These are phyloP conservation scores for Trametes meyenii DNA, from an alignment of 768 basidiomycete genomes.

Conservation along the genomic window DNA sequence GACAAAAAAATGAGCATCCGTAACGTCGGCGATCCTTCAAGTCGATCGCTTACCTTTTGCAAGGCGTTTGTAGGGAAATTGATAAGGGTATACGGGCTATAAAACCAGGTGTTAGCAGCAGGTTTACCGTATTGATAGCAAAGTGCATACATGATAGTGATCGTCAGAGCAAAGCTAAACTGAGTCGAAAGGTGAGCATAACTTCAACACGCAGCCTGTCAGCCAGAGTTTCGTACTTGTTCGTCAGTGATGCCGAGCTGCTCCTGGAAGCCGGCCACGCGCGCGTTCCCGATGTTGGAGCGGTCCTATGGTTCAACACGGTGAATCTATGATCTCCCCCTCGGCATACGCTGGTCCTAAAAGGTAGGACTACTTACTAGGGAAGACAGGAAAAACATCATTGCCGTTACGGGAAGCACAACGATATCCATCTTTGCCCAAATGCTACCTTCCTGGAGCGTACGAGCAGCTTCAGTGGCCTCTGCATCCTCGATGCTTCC, in stretches of 20 bases:
- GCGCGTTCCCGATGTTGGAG: slow-evolving; percentile 14
- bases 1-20: not conserved
- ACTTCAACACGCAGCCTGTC: not conserved
- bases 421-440: slow-evolving; percentile 12
- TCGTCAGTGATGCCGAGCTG: slow-evolving; percentile 6
- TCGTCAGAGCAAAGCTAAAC: slow-evolving; percentile 11
- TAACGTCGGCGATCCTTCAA: not conserved
- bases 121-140: not conserved
- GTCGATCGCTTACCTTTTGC: slow-evolving; percentile 10
- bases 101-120: slow-evolving; percentile 29
- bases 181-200: not conserved
- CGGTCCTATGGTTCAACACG: not conserved
- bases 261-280: slow-evolving; percentile 6
- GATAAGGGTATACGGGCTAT: slow-evolving; percentile 30
- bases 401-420: not conserved
- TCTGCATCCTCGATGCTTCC: not conserved
- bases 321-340: not conserved
- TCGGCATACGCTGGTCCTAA: too few relatives aligned
- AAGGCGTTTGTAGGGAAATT: slow-evolving; percentile 32
- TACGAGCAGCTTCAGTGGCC: not conserved
- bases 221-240: not conserved
- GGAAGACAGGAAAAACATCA: slow-evolving; percentile 7
- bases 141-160: slow-evolving; percentile 1
- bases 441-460: not conserved
- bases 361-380: not conserved